Conservation (phyloP, 1,139 yeast genomes). For the Geotrichum restrictum region DNA sequence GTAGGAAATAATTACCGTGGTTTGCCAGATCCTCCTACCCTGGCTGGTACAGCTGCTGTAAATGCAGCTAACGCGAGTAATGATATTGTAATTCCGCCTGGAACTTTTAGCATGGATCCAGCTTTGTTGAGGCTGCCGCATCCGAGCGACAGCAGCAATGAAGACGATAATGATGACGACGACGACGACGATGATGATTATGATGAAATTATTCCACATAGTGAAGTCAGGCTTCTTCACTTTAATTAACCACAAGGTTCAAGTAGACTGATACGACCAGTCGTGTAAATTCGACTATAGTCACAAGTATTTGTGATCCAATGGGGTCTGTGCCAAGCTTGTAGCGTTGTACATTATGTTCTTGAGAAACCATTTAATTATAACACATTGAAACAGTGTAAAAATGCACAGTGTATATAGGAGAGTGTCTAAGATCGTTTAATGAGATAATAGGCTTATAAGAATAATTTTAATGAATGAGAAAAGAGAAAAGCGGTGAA, state of each 20-base stretch:
- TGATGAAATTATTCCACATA: background rate
- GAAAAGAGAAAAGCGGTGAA: too few species aligned
- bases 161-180: background rate
- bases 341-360: too few species aligned
- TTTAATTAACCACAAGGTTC: background rate
- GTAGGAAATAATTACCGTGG: background rate
- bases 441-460: too few species aligned
- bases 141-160: background rate
- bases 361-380: too few species aligned
- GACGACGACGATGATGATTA: background rate
- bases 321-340: too few species aligned
- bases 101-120: background rate
- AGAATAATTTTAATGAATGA: too few species aligned
- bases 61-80: background rate
- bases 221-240: conserved; percentile 9
- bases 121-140: background rate
- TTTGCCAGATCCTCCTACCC: too few species aligned
- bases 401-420: too few species aligned
- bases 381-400: too few species aligned
- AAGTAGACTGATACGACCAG: background rate
- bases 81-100: background rate
- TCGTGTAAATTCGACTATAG: background rate
- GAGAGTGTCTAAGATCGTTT: too few species aligned
- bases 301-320: too few species aligned
- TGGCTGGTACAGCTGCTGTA: background rate